Conservation (phyloP, 257 asterid genomes). For the Salvia rosmarinus region DNA sequence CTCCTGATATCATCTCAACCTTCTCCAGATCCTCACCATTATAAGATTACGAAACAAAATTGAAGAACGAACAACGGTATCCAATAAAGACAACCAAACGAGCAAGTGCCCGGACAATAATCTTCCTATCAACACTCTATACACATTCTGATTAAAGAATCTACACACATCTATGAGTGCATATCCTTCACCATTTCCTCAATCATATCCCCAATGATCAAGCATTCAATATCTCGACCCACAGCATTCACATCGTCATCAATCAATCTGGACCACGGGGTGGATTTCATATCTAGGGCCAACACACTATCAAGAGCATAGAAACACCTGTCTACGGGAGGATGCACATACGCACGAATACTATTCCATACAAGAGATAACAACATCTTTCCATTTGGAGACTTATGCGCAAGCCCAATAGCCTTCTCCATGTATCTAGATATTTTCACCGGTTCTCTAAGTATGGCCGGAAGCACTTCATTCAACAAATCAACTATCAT, state of each 20-base stretch:
- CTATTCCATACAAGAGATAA: conserved; percentile 63
- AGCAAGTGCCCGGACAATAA: conserved; percentile 16
- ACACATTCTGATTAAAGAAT: conserved; percentile 24
- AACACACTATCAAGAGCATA: conserved; percentile 63
- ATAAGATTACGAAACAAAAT: conserved; percentile 24
- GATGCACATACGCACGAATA: conserved; percentile 47
- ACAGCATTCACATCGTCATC: conserved; percentile 64
- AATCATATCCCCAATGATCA: conserved; percentile 61
- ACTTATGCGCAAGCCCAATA: conserved; percentile 43
- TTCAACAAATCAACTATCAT: conserved; percentile 72
- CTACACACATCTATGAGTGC: conserved; percentile 11
- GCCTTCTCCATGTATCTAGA: conserved; percentile 58
- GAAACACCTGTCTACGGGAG: conserved; percentile 51
- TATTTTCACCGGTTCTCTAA: conserved; percentile 51
- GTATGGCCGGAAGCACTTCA: conserved; percentile 74
- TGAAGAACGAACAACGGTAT: neutral
- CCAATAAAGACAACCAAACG: neutral
- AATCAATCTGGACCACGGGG: conserved; percentile 60
- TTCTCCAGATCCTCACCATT: conserved; percentile 24
- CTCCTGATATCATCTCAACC: conserved; percentile 18
- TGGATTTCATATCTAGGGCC: conserved; percentile 61
- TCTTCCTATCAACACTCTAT: conserved; percentile 33
- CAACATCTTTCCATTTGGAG: conserved; percentile 70
- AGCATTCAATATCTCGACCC: conserved; percentile 69
- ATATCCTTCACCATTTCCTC: conserved; percentile 64